Conservation (phyloP, 2,329 filamentous ascomycete species). For the Calonectria multiphialidica region DNA sequence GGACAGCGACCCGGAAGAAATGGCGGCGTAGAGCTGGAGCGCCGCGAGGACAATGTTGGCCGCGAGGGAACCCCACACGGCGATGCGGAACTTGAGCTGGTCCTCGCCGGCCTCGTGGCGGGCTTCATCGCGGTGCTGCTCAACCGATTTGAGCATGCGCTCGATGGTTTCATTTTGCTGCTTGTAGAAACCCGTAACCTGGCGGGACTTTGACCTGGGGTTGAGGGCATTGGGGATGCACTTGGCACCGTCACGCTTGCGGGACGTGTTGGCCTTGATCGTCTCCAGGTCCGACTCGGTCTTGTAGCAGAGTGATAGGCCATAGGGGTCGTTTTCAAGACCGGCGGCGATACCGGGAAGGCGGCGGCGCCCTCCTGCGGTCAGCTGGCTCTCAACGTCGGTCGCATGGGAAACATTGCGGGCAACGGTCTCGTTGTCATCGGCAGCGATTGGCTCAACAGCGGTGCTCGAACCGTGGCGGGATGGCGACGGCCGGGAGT, state of each 20-base stretch:
- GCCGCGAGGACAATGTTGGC: conserved; percentile 85
- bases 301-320: conserved; percentile 83
- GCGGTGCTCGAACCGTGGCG: conserved; percentile 59
- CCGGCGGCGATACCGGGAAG: conserved; percentile 66
- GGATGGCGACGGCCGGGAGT: conserved; percentile 42
- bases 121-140: conserved; percentile 88
- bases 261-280: conserved; percentile 84
- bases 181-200: conserved; percentile 86
- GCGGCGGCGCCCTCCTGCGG: conserved; percentile 51
- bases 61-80: conserved; percentile 75
- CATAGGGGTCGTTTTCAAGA: conserved; percentile 82
- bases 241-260: conserved; percentile 72
- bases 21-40: conserved; percentile 90
- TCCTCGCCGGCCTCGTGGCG: conserved; percentile 85
- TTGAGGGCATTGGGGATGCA: conserved; percentile 34
- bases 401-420: conserved; percentile 55
- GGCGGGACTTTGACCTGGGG: conserved; percentile 57
- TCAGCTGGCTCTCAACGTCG: conserved; percentile 64
- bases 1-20: conserved; percentile 89
- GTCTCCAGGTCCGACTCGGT: conserved; percentile 79
- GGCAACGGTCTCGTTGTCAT: conserved; percentile 54
- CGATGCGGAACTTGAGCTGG: conserved; percentile 79
- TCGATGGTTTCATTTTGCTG: conserved; percentile 94
- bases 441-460: conserved; percentile 53
- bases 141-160: conserved; percentile 89